These are phyloP conservation scores for Tothia fuscella DNA, from an alignment of 2,329 filamentous ascomycete genomes.

Conservation along the genomic window DNA sequence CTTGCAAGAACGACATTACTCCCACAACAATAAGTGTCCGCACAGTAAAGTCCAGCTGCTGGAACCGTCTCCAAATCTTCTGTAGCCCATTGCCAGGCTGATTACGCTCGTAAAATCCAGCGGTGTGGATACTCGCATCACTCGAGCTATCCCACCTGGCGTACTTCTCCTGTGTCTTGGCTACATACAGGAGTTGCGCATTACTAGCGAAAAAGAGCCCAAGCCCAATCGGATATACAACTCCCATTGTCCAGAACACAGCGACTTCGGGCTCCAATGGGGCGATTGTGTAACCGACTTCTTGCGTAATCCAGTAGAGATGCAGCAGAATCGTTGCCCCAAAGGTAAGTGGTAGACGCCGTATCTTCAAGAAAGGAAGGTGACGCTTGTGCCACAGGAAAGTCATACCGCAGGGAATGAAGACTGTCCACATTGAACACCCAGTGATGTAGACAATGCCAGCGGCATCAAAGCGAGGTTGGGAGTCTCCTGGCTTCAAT, in stretches of 20 bases:
- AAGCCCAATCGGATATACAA: constrained; percentile 27
- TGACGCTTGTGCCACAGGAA: constrained; percentile 21
- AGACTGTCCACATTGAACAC: constrained; percentile 22
- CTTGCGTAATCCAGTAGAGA: constrained; percentile 24
- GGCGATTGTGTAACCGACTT: constrained; percentile 26
- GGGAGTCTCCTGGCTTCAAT: too few species aligned
- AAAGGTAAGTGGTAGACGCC: constrained; percentile 23
- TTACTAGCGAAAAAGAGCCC: constrained; percentile 24
- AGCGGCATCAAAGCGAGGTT: constrained; percentile 15
- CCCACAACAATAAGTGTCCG: not conserved
- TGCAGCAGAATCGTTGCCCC: constrained; percentile 24
- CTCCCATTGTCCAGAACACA: constrained; percentile 29
- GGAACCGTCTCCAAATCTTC: not conserved
- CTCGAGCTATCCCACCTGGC: not conserved
- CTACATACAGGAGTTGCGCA: constrained; percentile 13
- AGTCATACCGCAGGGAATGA: constrained; percentile 20
- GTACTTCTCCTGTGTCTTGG: constrained; percentile 12
- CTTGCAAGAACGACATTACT: not conserved
- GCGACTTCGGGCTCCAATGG: constrained; percentile 23
- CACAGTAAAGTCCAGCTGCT: not conserved
- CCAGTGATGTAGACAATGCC: constrained; percentile 22
- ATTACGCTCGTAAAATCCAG: not conserved
- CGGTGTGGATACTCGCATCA: not conserved
- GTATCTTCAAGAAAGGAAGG: constrained; percentile 22
- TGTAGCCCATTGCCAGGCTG: not conserved